Evolutionary conservation across 106 monocot genomes (phyloP), one percentile per base, ranked within the genome.

Genomic region (Allium fistulosum): DNA sequence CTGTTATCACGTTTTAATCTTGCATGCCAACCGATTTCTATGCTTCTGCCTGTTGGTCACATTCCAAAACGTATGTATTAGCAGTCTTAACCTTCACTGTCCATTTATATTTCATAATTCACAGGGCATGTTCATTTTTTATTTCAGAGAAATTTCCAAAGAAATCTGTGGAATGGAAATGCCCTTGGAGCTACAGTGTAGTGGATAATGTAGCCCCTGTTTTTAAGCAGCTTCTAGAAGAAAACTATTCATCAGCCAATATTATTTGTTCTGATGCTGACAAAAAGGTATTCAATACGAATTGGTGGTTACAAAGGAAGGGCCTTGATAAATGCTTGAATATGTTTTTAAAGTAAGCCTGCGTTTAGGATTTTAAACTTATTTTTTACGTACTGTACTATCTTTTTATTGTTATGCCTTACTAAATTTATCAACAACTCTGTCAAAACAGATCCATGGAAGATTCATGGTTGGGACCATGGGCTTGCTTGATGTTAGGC

Each of bases 391-490:
- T 53, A 48, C 49, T 67, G 26, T 52, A 65, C 15, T 64, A 48
- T 14, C 48, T 17, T 14, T 47, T 65, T 16, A 37, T 37, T 37
- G 37, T 37, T 37, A 22, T 37, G 37, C 37, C 37, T 37, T 37
- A 22, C 26, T 53, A 28, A 67, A 10, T 48, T 53, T n/a, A 26
- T 67, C 12, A 26, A 51, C 60, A 49, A 11, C 67, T 66, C 72
- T 65, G 52, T 68, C 77, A 14, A 61, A 11, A 16, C 78, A 97
- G 96, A 76, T 69, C 58, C 59, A 86, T 92, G 67, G 96, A 97
- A 73, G 86, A 86, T 48, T 78, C 68, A 48, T 97, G 96, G 96
- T 62, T 97, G 52, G 96, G 96, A 69, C 84, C 96, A 17, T 97
- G 96, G 96, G 68, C 73, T 56, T 97, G 91, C 82, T 79, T 97